These are phyloP conservation scores for Phytophthora agathidicida DNA, from an alignment of 352 stramenopile genomes.

Conservation along the genomic window DNA sequence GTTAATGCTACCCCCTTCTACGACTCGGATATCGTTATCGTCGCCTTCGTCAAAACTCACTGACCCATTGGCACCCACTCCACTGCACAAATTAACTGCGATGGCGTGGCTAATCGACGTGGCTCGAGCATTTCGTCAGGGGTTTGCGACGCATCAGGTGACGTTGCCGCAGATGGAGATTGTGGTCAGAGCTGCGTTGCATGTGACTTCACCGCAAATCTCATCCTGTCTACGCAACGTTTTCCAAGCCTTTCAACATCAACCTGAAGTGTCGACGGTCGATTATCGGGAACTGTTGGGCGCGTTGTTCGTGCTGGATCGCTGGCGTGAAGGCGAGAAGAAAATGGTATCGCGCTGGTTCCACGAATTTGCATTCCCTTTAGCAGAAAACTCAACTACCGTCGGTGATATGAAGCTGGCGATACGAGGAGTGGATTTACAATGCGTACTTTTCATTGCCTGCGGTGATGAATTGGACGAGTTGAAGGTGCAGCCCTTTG, in stretches of 20 bases:
- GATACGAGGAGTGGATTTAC: slow-evolving; percentile 29
- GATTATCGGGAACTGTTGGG: slow-evolving; percentile 60
- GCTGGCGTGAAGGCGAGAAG: slow-evolving; percentile 50
- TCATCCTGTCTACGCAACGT: slow-evolving; percentile 25
- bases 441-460: slow-evolving; percentile 38
- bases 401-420: slow-evolving; percentile 33
- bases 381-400: slow-evolving; percentile 19
- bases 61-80: neutral
- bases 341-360: slow-evolving; percentile 60
- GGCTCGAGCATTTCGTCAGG: slow-evolving; percentile 34
- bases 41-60: neutral
- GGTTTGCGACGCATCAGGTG: slow-evolving; percentile 28
- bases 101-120: slow-evolving; percentile 45
- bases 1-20: slow-evolving; percentile 8
- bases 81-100: slow-evolving; percentile 20
- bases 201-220: slow-evolving; percentile 24
- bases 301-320: slow-evolving; percentile 53
- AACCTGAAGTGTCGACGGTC: slow-evolving; percentile 25
- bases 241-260: slow-evolving; percentile 42
- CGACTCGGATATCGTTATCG: neutral
- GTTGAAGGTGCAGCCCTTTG: slow-evolving; percentile 35
- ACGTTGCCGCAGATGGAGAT: slow-evolving; percentile 53
- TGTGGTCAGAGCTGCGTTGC: slow-evolving; percentile 35
- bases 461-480: slow-evolving; percentile 52
- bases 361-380: slow-evolving; percentile 48